Evolutionary conservation across 495 filamentous ascomycete species (phyloP), one percentile per base, ranked within the genome.

Genomic region (Halenospora varia): DNA sequence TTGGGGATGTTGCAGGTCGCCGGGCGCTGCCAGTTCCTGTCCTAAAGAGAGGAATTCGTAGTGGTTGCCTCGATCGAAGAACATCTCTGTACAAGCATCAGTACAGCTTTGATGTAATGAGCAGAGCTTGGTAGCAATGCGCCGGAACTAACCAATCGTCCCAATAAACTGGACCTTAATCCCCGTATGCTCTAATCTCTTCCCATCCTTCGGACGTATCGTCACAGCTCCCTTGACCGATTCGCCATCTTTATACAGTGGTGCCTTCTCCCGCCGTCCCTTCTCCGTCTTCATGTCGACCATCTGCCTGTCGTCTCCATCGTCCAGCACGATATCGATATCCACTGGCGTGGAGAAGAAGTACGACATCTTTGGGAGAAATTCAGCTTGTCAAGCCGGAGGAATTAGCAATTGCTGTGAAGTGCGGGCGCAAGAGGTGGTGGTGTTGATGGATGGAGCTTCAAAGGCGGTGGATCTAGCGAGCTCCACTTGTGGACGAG

Each of bases 101-200:
- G 10, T 39, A 52, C 24, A 56, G 25, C 48, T 25, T 11, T n/a
- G 8, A 6, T n/a, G 6, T 9, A n/a, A n/a, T n/a, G 18, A 15
- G 18, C 17, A 45, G 11, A 9, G 8, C 13, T 15, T 6, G 4
- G n/a, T 4, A 45, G 42, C 17, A n/a, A 45, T 45, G 13, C 42
- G 13, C 42, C 47, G 47, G 4, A 40, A 61, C 57, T 11, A 55
- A 94, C 92, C 93, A 79, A 99, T 99, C 53, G 93, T 95, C 64
- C 94, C 94, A 63, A 99, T 96, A 76, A 99, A 99, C 71, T 99
- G 95, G 65, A 99, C 92, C 76, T 99, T 99, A 79, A 99, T 97
- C 59, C 94, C 94, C 9, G 93, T 97, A 71, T 99, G 94, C 70
- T 99, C 94, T 68, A 99, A 74, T 65, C 95, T 82, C 77, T 96